phyloP scores from a whole-genome alignment of 208 protist genomes.

The Trypanosoma avium region DNA sequence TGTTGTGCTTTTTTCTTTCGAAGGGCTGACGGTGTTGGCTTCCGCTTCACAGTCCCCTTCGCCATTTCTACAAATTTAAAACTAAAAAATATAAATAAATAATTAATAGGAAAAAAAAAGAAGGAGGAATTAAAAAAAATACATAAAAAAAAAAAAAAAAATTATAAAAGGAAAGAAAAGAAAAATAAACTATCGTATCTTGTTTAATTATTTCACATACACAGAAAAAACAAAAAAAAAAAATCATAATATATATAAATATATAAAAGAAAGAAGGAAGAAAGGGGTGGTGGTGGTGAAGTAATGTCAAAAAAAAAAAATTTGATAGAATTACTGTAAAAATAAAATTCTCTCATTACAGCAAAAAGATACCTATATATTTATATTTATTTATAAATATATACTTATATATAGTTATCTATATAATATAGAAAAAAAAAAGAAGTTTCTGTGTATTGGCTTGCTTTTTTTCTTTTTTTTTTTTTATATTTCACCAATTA shows the following conservation, averaged over 20 bases:
- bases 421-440: no score
- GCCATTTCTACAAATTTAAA: constrained; percentile 47
- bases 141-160: neutral
- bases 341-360: no score
- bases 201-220: neutral
- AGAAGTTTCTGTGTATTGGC: no score
- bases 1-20: constrained; percentile 87
- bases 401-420: no score
- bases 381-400: constrained; percentile 29
- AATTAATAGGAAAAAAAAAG: constrained; percentile 9
- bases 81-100: constrained; percentile 4
- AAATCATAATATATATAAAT: neutral
- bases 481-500: no score
- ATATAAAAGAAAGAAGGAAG: constrained; percentile 21
- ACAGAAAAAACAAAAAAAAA: constrained; percentile 9
- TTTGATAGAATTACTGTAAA: no score
- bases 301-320: no score
- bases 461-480: no score
- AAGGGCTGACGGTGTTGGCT: constrained; percentile 79
- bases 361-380: no score
- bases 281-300: neutral
- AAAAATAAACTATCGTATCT: no score
- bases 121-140: neutral
- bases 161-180: neutral
- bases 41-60: constrained; percentile 72